phyloP scores from a whole-genome alignment of 208 protist species.

The Leishmania martiniquensis region DNA sequence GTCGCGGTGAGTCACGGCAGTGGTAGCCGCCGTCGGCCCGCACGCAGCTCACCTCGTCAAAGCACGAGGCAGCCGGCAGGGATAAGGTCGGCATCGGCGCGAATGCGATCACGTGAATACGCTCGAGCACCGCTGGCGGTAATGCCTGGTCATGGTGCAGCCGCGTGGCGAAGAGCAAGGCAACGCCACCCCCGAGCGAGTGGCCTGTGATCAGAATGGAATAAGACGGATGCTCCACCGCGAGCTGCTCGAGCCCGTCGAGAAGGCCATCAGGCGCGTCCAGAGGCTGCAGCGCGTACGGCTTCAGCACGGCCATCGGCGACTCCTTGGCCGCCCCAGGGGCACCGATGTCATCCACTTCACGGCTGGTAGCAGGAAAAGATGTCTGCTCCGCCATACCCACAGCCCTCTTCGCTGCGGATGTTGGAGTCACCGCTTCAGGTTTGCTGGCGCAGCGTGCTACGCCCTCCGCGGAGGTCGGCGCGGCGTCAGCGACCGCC shows the following conservation, averaged over 20 bases:
- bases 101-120: slow-evolving; percentile 58
- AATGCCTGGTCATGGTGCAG: slow-evolving; percentile 36
- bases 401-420: neutral
- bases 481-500: neutral
- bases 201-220: slow-evolving; percentile 71
- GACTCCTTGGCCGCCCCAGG: neutral
- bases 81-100: slow-evolving; percentile 71
- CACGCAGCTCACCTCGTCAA: slow-evolving; percentile 36
- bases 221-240: slow-evolving; percentile 42
- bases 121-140: slow-evolving; percentile 28
- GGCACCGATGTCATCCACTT: neutral
- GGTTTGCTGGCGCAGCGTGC: neutral
- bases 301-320: slow-evolving; percentile 8
- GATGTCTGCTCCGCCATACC: neutral
- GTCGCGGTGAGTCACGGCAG: neutral
- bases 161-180: slow-evolving; percentile 64
- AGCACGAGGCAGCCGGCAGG: slow-evolving; percentile 39
- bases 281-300: slow-evolving; percentile 18
- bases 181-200: slow-evolving; percentile 70
- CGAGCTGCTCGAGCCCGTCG: slow-evolving; percentile 44
- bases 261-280: slow-evolving; percentile 37
- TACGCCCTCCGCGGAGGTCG: neutral
- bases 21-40: slow-evolving; percentile 11
- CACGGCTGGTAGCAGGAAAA: neutral
- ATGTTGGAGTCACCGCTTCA: neutral